Conservation (phyloP, 2,329 filamentous ascomycete genomes). For the Albifimbria verrucaria region DNA sequence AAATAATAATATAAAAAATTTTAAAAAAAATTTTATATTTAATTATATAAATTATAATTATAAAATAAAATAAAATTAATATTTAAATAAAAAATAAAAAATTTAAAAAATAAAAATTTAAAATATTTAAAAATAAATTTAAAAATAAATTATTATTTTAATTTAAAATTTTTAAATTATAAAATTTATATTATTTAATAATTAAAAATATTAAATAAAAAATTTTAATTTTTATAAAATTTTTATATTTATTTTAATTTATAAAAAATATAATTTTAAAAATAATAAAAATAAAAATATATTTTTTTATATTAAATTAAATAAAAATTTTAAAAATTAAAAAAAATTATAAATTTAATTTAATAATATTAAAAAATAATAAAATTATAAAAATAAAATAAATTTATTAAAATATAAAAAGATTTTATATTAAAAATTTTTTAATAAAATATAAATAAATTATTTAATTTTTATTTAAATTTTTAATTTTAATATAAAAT, state of each 20-base stretch:
- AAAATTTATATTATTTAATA: not conserved
- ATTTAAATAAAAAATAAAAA: not conserved
- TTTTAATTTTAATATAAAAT: too few relatives aligned
- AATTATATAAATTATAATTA: too few relatives aligned
- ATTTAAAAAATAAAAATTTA: not conserved
- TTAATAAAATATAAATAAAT: not conserved
- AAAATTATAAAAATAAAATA: too few relatives aligned
- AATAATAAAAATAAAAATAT: not conserved
- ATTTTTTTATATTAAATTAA: slow-evolving; percentile 2
- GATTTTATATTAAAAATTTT: too few relatives aligned
- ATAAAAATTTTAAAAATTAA: too few relatives aligned
- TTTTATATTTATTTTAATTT: not conserved
- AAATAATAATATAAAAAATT: not conserved
- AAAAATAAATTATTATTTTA: not conserved
- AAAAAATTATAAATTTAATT: too few relatives aligned
- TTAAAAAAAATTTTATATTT: slow-evolving; percentile 4
- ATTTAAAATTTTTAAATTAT: not conserved
- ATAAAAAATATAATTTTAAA: not conserved
- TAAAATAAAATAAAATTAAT: too few relatives aligned
- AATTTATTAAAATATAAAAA: too few relatives aligned
- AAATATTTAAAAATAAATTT: not conserved
- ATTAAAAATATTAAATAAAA: not conserved
- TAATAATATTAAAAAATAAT: too few relatives aligned
- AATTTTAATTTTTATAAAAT: too few relatives aligned
- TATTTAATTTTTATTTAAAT: not conserved